These are phyloP conservation scores for Parafenestella ontariensis DNA, from an alignment of 2,329 filamentous ascomycete genomes.

Conservation along the genomic window DNA sequence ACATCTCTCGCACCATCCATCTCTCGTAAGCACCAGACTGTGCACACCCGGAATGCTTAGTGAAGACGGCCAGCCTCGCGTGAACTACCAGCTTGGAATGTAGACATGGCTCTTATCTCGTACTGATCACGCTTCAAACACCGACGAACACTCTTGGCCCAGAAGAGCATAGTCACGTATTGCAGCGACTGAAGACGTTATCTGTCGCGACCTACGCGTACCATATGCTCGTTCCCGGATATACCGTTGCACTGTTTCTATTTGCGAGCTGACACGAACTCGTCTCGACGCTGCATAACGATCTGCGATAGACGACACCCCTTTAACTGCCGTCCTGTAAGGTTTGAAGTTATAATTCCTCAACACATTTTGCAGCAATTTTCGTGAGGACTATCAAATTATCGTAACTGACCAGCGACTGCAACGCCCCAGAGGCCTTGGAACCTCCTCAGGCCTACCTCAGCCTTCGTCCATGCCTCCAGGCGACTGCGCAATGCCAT, in stretches of 20 bases:
- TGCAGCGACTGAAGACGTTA: constrained; percentile 28
- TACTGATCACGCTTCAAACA: constrained; percentile 14
- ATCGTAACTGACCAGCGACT: not conserved
- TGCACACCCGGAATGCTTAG: constrained; percentile 23
- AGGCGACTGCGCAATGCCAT: constrained; percentile 27
- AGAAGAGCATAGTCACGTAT: constrained; percentile 20
- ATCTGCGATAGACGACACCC: constrained; percentile 21
- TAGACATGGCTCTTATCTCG: constrained; percentile 2
- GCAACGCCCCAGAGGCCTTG: not conserved
- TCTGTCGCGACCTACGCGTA: constrained; percentile 14
- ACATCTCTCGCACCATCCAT: constrained; percentile 12
- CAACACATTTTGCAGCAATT: constrained; percentile 30
- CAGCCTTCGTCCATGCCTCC: not conserved
- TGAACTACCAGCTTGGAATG: constrained; percentile 14
- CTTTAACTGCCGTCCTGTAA: constrained; percentile 25
- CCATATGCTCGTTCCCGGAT: constrained; percentile 11
- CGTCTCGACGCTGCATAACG: constrained; percentile 21
- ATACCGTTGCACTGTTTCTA: constrained; percentile 4
- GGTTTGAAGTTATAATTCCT: constrained; percentile 14
- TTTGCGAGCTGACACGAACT: constrained; percentile 19
- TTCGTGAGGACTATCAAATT: constrained; percentile 17
- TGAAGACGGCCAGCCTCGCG: constrained; percentile 17
- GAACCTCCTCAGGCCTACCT: not conserved
- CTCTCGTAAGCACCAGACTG: constrained; percentile 29
- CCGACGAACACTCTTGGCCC: constrained; percentile 3